Evolutionary conservation across 768 basidiomycete genomes (phyloP), one percentile per base, ranked within the genome.

Genomic region (Xanthoconium purpureum): DNA sequence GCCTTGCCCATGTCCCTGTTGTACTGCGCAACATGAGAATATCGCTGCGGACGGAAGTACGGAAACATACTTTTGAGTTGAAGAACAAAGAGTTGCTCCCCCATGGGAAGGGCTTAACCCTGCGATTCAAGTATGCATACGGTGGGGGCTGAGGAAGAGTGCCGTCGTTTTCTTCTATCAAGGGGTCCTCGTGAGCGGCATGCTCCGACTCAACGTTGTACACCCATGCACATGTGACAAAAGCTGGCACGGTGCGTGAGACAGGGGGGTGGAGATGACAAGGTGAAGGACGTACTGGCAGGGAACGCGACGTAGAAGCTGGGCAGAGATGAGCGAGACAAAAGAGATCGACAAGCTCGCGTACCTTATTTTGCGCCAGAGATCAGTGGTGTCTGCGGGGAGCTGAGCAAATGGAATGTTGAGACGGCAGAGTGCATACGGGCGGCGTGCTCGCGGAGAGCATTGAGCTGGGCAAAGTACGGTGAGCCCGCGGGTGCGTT

Each of bases 331-430:
- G 43, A 63, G 57, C 38, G 30, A 55, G 50, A 45, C 12, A 42
- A 36, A 30, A 50, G 3, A 13, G 24, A 38, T 29, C 46, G 3
- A 35, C 8, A 30, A 29, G 15, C 36, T 29, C 7, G 68, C 80
- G 48, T 67, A 88, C 90, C 88, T 89, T 71, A 94, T 89, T 77
- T 86, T 91, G 67, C 89, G 85, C 91, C 91, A 94, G 61, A 94
- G 82, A 53, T 86, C 79, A 49, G 87, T 75, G 30, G 90, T 88
- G 56, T 84, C 91, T 94, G 64, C 42, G 38, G 29, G 17, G 17
- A 32, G 40, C 15, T 65, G 59, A 61, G 62, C 42, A 18, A 45
- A 57, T 47, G 51, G 17, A 60, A 44, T 7, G 35, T 36, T 6
- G 38, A 42, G 40, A 50, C 30, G 35, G 38, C 10, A 33, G 61